Conservation (phyloP, 2,329 filamentous ascomycete species). For the Colletotrichum noveboracense region DNA sequence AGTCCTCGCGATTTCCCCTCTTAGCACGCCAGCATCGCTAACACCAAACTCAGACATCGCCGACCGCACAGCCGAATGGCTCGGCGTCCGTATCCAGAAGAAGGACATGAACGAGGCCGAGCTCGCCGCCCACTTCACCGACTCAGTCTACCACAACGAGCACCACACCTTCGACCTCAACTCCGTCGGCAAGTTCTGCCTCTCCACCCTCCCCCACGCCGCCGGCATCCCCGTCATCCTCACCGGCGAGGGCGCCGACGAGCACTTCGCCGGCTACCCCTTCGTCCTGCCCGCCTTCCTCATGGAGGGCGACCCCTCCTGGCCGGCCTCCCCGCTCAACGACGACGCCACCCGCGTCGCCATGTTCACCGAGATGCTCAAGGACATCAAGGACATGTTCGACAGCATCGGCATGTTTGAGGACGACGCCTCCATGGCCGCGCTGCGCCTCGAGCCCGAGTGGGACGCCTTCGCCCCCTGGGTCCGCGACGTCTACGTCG, state of each 20-base stretch:
- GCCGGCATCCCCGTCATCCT: slow-evolving; percentile 59
- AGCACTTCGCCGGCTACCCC: slow-evolving; percentile 59
- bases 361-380: slow-evolving; percentile 9
- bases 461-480: slow-evolving; percentile 19
- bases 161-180: slow-evolving; percentile 52
- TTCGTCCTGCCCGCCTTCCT: slow-evolving; percentile 52
- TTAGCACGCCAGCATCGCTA: background rate
- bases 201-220: slow-evolving; percentile 49
- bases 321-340: slow-evolving; percentile 27
- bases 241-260: slow-evolving; percentile 58
- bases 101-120: slow-evolving; percentile 30
- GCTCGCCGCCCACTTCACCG: slow-evolving; percentile 33
- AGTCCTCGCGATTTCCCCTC: background rate
- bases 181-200: slow-evolving; percentile 54
- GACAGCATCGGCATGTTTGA: slow-evolving; percentile 16
- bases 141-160: slow-evolving; percentile 35
- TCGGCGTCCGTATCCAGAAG: slow-evolving; percentile 33
- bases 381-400: slow-evolving; percentile 15
- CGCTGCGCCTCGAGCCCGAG: slow-evolving; percentile 2
- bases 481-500: slow-evolving; percentile 24
- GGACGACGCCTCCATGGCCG: background rate
- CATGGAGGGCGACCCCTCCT: slow-evolving; percentile 49
- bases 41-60: slow-evolving; percentile 28
- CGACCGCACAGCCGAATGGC: slow-evolving; percentile 34
- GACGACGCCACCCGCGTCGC: background rate